Conservation (phyloP, 306 rosid genomes). For the Castanea crenata region DNA sequence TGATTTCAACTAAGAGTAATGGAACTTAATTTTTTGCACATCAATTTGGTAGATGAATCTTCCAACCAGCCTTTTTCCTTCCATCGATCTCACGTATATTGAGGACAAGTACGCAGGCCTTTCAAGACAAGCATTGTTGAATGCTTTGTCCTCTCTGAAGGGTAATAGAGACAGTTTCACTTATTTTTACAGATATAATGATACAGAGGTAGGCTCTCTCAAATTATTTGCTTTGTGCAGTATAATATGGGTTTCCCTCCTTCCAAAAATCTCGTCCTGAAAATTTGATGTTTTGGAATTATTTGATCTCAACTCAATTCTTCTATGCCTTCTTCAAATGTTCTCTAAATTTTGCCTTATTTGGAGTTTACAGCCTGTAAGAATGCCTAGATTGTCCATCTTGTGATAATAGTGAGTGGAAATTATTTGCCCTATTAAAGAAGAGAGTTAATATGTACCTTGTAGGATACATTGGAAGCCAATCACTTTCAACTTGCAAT, state of each 20-base stretch:
- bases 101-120: conserved; percentile 65
- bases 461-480: no score
- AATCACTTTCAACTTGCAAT: not conserved
- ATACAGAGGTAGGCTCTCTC: conserved; percentile 41
- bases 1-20: conserved; percentile 3
- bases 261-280: not conserved
- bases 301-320: not conserved
- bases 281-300: not conserved
- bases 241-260: not conserved
- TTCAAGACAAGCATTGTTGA: conserved; percentile 47
- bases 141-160: conserved; percentile 65
- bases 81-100: conserved; percentile 65
- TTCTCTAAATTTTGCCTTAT: not conserved
- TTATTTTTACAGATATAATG: conserved; percentile 20
- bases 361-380: not conserved
- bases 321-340: not conserved
- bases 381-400: not conserved
- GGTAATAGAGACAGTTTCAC: conserved; percentile 26
- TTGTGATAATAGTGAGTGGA: not conserved
- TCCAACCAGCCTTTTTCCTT: conserved; percentile 68
- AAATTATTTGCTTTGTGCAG: not conserved
- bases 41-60: conserved; percentile 58
- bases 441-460: not conserved
- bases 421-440: not conserved
- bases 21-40: not conserved